A percentile compares a stretch with the other conserved stretches of the same genome.
Evolutionary conservation across 371 early-diverging fungal genomes (phyloP).

Genomic region (Lichtheimia corymbifera): DNA sequence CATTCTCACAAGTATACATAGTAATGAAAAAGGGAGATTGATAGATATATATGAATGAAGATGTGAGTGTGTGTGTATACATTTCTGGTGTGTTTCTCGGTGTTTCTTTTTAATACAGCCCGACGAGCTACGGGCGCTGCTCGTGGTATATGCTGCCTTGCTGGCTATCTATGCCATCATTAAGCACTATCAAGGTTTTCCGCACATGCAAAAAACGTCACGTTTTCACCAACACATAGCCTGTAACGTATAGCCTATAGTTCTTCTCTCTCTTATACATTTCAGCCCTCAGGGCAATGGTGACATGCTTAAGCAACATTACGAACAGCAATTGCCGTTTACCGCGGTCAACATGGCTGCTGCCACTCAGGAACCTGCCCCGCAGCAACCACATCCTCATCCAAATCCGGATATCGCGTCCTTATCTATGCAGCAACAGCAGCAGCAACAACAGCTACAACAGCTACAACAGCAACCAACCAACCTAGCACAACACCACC

Average conservation of each 20-base stretch:
- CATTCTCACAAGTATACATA: too few species aligned
- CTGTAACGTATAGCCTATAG: not conserved
- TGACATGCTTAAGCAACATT: constrained; percentile 5
- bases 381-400: not conserved
- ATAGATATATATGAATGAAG: not conserved
- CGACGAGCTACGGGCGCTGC: not conserved
- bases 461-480: not conserved
- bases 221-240: not conserved
- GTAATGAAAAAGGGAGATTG: too few species aligned
- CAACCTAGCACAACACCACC: not conserved
- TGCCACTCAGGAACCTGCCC: too few species aligned
- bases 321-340: constrained; percentile 2
- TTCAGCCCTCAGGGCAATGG: not conserved
- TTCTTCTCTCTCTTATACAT: not conserved
- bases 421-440: not conserved
- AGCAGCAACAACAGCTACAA: not conserved
- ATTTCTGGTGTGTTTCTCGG: constrained; percentile 2
- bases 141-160: not conserved
- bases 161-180: not conserved
- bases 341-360: not conserved
- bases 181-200: too few species aligned
- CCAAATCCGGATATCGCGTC: not conserved
- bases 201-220: not conserved
- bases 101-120: not conserved
- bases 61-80: not conserved